Percentiles rank a stretch among this genome's conserved stretches.
Evolutionary conservation across 2,329 filamentous ascomycete species (phyloP).

Genomic region (Aspergillus japonicus): DNA sequence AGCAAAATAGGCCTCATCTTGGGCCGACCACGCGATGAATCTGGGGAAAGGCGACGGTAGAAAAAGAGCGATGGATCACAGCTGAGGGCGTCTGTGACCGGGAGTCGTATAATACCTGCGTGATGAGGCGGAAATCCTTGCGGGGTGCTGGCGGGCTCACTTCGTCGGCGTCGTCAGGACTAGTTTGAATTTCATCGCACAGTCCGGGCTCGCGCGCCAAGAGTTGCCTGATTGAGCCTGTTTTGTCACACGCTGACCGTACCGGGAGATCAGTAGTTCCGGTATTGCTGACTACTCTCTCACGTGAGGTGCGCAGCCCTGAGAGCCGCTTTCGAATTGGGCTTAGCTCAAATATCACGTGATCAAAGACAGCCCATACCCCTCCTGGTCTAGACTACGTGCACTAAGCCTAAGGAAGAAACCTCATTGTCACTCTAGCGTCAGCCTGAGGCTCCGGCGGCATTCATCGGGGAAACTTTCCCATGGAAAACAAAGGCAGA

Average conservation of each 20-base stretch:
- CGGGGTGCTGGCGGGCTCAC: slow-evolving; percentile 27
- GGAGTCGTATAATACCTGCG: slow-evolving; percentile 18
- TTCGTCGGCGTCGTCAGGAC: slow-evolving; percentile 28
- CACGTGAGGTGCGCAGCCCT: slow-evolving; percentile 31
- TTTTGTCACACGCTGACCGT: slow-evolving; percentile 22
- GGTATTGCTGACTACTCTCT: slow-evolving; percentile 16
- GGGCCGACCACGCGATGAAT: slow-evolving; percentile 32
- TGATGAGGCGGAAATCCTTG: slow-evolving; percentile 28
- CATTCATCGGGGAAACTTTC: slow-evolving; percentile 4
- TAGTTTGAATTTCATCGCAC: slow-evolving; percentile 45
- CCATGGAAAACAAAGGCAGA: neutral
- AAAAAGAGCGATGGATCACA: slow-evolving; percentile 14
- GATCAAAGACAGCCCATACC: neutral
- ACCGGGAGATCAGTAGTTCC: slow-evolving; percentile 26
- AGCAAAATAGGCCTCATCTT: slow-evolving; percentile 96
- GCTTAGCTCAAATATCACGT: neutral
- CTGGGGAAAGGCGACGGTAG: slow-evolving; percentile 18
- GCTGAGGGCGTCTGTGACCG: slow-evolving; percentile 24
- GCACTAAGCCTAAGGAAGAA: neutral
- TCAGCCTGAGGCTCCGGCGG: neutral
- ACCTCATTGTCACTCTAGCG: neutral
- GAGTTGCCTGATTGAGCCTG: slow-evolving; percentile 25
- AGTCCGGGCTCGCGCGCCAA: slow-evolving; percentile 38
- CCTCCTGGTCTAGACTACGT: neutral
- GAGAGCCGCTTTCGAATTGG: neutral